Evolutionary conservation across 257 asterid genomes (phyloP), one percentile per base, ranked within the genome.

Genomic region (Scutellaria galericulata): DNA sequence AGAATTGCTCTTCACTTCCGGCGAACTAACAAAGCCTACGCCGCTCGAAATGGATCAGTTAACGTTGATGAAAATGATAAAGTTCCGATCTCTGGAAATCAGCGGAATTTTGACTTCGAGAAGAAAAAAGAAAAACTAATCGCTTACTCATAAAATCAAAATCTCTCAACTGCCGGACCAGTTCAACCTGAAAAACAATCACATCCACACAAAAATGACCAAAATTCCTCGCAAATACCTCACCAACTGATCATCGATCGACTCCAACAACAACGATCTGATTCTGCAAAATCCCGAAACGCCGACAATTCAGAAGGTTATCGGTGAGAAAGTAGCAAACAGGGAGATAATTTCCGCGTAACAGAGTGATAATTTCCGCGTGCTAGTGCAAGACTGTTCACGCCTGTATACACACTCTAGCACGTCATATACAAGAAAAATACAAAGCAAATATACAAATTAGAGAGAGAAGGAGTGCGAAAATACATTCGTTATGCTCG

Each of bases 231-330:
- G 7, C 74, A 18, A 41, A 40, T 54, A 68, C 40, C 75, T 54
- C 80, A 67, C 61, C 46, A 72, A 71, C 75, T 24, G 76, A 79
- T 56, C 84, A 64, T 71, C 85, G 71, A 72, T 74, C 83, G 77
- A 68, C 73, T 58, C 85, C 75, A 75, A 64, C 78, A 77, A 78
- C 72, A 27, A 73, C 79, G 89, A 84, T 86, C 94, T 81, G 82
- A 83, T 75, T 56, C 83, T 41, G 66, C 78, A 10, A 74, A 76
- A 76, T 66, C 73, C 67, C 42, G 61, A 58, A 63, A 76, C 75
- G 66, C 77, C 70, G 27, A 65, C 64, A 51, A 31, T 74, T 59
- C 75, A 52, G 41, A 48, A 24, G 27, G 39, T 62, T 64, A 52
- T 47, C 70, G 69, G 73, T 55, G 37, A 60, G 47, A 41, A 39